Evolutionary conservation across 495 filamentous ascomycete genomes (phyloP), one percentile per base, ranked within the genome.

Genomic region (Xylaria telfairii): DNA sequence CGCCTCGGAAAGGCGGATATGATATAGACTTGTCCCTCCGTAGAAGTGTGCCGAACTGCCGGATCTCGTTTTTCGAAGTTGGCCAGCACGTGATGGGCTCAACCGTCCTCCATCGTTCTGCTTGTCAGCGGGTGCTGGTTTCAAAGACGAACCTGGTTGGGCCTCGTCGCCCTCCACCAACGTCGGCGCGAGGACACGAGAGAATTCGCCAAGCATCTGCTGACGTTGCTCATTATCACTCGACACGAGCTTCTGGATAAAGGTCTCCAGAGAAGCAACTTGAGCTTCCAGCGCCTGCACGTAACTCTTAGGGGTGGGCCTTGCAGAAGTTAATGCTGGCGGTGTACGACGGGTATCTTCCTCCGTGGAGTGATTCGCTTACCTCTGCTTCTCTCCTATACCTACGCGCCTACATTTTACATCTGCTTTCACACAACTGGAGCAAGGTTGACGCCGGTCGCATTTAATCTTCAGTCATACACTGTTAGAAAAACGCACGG

Each of bases 251-350:
- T 75, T 77, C 4, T 71, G 73, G 17, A 79, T 79, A 37, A 79
- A 77, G 24, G 66, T 68, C 57, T 79, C 77, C 3, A 79, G 68
- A 13, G 74, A 75, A 8, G 76, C 74, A 32, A 79, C 72, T 60
- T 76, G 74, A 7, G 74, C 76, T 57, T 79, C 72, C 21, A 79
- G 68, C 30, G 77, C 77, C 64, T 76, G 71, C 32, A 78, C 76
- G 69, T 76, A 75, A 41, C 72, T 70, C 62, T 74, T 73, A 9
- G 74, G 70, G 1, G 74, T 68, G 12, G 77, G 77, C 57, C 77
- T 79, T 56, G 37, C 21, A 26, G 44, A 24, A n/a, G 66, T 65
- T 54, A 63, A 53, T 47, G 49, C 32, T 15, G 26, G 19, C 17
- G 34, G 41, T 21, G 64, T 61, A 54, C 19, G 54, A 41, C 21